These are phyloP conservation scores for Neonectria magnoliae DNA, from an alignment of 2,329 filamentous ascomycete genomes.

Conservation along the genomic window DNA sequence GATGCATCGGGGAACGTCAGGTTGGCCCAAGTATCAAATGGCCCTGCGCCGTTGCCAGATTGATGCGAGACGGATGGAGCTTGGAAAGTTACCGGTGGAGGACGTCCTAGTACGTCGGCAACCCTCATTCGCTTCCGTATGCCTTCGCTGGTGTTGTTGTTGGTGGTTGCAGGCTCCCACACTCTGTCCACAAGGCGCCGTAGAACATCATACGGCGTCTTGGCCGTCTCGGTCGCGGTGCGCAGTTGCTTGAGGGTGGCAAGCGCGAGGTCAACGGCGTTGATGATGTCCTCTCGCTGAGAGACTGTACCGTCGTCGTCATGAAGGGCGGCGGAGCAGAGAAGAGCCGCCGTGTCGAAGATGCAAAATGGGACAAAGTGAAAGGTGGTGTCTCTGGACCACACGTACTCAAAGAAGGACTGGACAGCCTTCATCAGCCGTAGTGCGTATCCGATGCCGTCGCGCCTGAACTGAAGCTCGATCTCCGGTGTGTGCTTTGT, in stretches of 20 bases:
- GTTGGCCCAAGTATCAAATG: background rate
- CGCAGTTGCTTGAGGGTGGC: conserved; percentile 47
- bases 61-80: background rate
- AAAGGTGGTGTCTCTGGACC: conserved; percentile 59
- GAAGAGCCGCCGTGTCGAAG: conserved; percentile 61
- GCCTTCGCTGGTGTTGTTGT: background rate
- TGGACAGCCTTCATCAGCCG: conserved; percentile 53
- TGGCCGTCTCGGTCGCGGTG: conserved; percentile 44
- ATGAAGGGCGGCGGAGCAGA: conserved; percentile 63
- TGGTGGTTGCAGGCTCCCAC: background rate
- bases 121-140: background rate
- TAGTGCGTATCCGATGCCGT: conserved; percentile 56
- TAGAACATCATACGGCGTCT: conserved; percentile 46
- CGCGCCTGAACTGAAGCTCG: conserved; percentile 51
- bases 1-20: background rate
- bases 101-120: background rate
- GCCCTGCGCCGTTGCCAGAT: background rate
- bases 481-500: conserved; percentile 36
- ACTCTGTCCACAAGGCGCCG: conserved; percentile 39
- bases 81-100: background rate
- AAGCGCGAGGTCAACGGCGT: conserved; percentile 50
- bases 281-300: conserved; percentile 52
- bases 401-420: conserved; percentile 55
- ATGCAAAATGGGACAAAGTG: conserved; percentile 61
- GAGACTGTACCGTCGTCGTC: conserved; percentile 54